A percentile compares a stretch with the other conserved stretches of the same genome.
These are phyloP conservation scores for Casuarina equisetifolia DNA, from an alignment of 306 rosid species.

Conservation along the genomic window DNA sequence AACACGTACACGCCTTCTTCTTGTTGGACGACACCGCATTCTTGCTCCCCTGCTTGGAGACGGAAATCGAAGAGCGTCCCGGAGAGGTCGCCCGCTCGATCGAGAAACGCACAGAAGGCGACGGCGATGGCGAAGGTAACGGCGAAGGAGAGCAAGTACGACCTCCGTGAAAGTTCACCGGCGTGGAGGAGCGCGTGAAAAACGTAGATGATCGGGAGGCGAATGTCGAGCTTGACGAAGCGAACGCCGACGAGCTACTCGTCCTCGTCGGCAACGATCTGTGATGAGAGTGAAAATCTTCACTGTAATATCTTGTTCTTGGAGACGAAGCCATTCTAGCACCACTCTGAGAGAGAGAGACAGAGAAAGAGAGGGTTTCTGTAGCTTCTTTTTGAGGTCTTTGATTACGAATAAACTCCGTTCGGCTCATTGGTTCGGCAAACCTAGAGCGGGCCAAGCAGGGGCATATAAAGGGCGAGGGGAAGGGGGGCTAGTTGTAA, in stretches of 20 bases:
- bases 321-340: constrained; percentile 14
- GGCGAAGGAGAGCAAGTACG: constrained; percentile 9
- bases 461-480: background rate
- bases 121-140: constrained; percentile 5
- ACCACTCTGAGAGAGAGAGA: background rate
- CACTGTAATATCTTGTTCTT: constrained; percentile 24
- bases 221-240: constrained; percentile 49
- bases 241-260: constrained; percentile 41
- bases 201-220: constrained; percentile 29
- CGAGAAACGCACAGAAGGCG: constrained; percentile 26
- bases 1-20: constrained; percentile 54
- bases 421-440: background rate
- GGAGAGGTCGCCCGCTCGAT: constrained; percentile 41
- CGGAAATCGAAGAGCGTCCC: constrained; percentile 34
- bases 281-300: background rate
- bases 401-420: background rate
- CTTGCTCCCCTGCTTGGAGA: constrained; percentile 28
- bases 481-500: background rate
- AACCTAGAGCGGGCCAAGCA: background rate
- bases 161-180: background rate
- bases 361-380: background rate
- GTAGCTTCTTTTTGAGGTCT: background rate
- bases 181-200: constrained; percentile 32
- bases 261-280: background rate
- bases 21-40: constrained; percentile 22